Evolutionary conservation across 805 yeast species (phyloP).

Genomic region (Wickerhamomyces pijperi): DNA sequence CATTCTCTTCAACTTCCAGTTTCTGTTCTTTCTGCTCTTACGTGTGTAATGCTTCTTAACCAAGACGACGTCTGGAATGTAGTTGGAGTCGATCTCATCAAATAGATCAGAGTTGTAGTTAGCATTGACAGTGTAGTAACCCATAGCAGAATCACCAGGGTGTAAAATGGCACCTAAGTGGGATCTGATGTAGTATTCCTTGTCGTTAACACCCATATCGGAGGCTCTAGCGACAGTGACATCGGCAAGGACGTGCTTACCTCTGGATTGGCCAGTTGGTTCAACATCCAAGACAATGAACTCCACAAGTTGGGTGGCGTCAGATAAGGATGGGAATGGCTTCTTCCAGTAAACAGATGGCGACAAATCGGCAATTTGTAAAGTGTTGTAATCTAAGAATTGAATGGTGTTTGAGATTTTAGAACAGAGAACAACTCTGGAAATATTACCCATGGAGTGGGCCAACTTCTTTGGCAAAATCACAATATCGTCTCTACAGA

Average conservation of each 20-base stretch:
- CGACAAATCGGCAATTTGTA: constrained; percentile 66
- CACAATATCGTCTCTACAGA: constrained; percentile 93
- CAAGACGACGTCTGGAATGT: constrained; percentile 73
- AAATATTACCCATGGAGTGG: constrained; percentile 67
- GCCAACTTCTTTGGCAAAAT: constrained; percentile 86
- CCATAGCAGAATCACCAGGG: constrained; percentile 93
- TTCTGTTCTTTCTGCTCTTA: constrained; percentile 66
- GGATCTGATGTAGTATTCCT: constrained; percentile 72
- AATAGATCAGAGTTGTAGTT: constrained; percentile 83
- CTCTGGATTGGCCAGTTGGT: constrained; percentile 71
- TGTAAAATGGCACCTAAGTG: constrained; percentile 92
- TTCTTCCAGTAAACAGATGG: constrained; percentile 70
- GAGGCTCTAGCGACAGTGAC: constrained; percentile 81
- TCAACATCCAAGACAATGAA: constrained; percentile 90
- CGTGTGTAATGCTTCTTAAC: constrained; percentile 85
- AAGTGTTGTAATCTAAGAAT: constrained; percentile 74
- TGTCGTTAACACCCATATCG: constrained; percentile 82
- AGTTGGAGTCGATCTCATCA: constrained; percentile 53
- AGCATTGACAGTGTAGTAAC: constrained; percentile 75
- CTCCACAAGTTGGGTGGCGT: constrained; percentile 67
- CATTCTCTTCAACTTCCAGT: constrained; percentile 94
- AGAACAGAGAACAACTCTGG: constrained; percentile 75
- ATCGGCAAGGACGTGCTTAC: constrained; percentile 79
- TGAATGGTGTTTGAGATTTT: constrained; percentile 76
- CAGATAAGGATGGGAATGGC: constrained; percentile 71